Evolutionary conservation across 371 early-diverging fungal species (phyloP), one percentile per base, ranked within the genome.

Genomic region (Mucor circinelloides): DNA sequence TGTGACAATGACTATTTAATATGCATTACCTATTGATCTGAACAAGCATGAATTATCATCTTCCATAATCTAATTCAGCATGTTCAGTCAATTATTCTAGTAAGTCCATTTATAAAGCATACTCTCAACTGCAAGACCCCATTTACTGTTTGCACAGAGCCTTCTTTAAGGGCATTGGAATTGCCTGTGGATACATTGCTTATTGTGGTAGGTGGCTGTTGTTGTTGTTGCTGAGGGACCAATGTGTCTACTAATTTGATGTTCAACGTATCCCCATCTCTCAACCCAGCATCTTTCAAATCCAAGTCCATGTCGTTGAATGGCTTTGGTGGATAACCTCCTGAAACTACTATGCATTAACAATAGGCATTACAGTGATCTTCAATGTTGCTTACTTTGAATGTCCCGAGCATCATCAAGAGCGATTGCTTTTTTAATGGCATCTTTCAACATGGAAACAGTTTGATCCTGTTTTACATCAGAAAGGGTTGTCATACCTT

Each of bases 21-120:
- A 10, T 0, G 13, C 27, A 58, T 68, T 74, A 77, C 85, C 83
- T 23, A 85, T 68, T 9, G 86, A 74, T 62, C 85, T 77, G 63
- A 86, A 86, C 12, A 86, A 68, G 50, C 86, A 86, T 15, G 86
- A 84, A 63, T 86, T 86, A 58, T 86, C 86, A 62, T 86, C 85
- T 13, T 75, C 74, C 77, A 84, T 82, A 52, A 52, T 68, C 85
- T 85, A 69, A 34, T 46, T 17, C 8, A 62, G 21, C 12, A n/a
- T 0, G 12, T 6, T 58, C 32, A 40, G 19, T 56, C 4, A 6
- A n/a, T n/a, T 15, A 34, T 19, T 32, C 40, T 23, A 9, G 8
- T 13, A 48, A 2, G 7, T 30, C 23, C 8, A 13, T 13, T 19
- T 38, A 44, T 5, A 10, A 25, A 27, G 25, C 52, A 66, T 60